Evolutionary conservation across 1,284 basidiomycete genomes (phyloP).

Genomic region (Cystobasidium slooffiae): DNA sequence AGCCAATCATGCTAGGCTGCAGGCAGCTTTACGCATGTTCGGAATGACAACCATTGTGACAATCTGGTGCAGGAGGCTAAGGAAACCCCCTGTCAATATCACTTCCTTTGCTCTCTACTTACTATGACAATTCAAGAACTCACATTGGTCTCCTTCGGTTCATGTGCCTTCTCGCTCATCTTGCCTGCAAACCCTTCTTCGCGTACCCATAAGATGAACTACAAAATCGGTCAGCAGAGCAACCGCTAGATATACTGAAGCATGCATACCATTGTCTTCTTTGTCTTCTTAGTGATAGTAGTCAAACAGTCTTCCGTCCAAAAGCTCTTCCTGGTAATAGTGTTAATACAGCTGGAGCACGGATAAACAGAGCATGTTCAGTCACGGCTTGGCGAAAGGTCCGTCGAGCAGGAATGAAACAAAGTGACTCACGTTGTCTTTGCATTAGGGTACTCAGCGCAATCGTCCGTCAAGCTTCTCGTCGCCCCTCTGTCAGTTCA

Average conservation of each 20-base stretch:
- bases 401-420: background rate
- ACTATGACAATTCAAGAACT: too few species aligned
- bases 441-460: slow-evolving; percentile 6
- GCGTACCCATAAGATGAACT: slow-evolving; percentile 6
- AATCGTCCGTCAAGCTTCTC: slow-evolving; percentile 4
- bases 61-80: background rate
- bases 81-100: background rate
- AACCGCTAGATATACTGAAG: too few species aligned
- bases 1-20: too few species aligned
- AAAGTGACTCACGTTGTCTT: slow-evolving; percentile 2
- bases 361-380: background rate
- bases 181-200: slow-evolving; percentile 1
- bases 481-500: background rate
- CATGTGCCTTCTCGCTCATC: background rate
- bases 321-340: background rate
- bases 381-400: too few species aligned
- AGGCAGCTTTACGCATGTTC: too few species aligned
- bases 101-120: too few species aligned
- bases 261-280: background rate
- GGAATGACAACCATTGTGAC: too few species aligned
- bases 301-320: slow-evolving; percentile 21
- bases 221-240: background rate
- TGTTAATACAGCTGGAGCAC: slow-evolving; percentile 1
- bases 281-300: background rate
- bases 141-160: background rate